Evolutionary conservation across 345 rosid species (phyloP), one percentile per base, ranked within the genome.

Genomic region (Rhizophora apiculata): DNA sequence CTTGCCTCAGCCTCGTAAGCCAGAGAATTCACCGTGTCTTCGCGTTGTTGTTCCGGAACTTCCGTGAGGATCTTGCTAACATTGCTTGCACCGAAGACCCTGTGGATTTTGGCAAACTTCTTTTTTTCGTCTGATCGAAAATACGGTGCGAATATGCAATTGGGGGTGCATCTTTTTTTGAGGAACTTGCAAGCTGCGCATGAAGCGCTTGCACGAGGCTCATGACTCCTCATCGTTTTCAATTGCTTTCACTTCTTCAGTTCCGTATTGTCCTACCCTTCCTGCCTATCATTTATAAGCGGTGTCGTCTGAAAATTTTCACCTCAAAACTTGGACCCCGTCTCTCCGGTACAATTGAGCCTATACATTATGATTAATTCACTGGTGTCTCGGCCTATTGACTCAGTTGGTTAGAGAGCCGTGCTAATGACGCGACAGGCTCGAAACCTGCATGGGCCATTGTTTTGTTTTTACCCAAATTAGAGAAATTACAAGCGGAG

Each of bases 181-280:
- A 89, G 61, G 58, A 89, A 85, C 83, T 94, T 94, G 88, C 98
- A 94, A 29, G 97, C 98, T 59, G 98, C 97, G 49, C 97, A 91
- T 48, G 97, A 88, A 18, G 98, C 87, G 73, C 84, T 85, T 24
- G 98, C 84, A 26, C 97, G 84, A 69, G 88, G 87, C 81, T 89
- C 98, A 34, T 88, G 86, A 20, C 65, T 69, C 32, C 62, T 73
- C 76, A 73, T 73, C 26, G 21, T 21, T 64, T 72, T 49, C 60
- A 49, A 72, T 51, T 51, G n/a, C 58, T 19, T 43, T 43, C 65
- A 60, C 65, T 3, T 48, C 24, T 3, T 48, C 19, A 27, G n/a
- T 32, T n/a, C 31, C 19, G 32, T 15, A 8, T 1, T 63, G 4
- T 30, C 52, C 20, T 21, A 21, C 20, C 21, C 46, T 51, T 22